Conservation (phyloP, 2,329 filamentous ascomycete species). For the Penicillium aurantiogriseum region DNA sequence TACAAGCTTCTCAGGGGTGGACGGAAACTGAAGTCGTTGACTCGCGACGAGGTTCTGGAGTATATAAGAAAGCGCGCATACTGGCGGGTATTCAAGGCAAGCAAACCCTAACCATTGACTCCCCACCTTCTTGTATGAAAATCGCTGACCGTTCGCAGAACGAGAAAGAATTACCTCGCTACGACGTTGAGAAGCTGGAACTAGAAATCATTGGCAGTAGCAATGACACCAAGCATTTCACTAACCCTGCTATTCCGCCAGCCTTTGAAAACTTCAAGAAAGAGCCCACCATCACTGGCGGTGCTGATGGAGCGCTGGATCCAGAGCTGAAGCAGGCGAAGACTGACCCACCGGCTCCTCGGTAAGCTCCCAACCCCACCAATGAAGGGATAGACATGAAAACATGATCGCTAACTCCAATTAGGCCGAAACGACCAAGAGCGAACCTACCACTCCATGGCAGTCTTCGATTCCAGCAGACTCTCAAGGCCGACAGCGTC, state of each 20-base stretch:
- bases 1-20: conserved; percentile 6
- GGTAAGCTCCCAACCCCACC: not conserved
- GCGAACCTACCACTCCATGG: conserved; percentile 5
- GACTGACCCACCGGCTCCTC: not conserved
- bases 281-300: conserved; percentile 11
- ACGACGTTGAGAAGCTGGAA: conserved; percentile 12
- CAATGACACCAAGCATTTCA: conserved; percentile 11
- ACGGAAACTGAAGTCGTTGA: conserved; percentile 6
- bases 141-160: not conserved
- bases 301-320: conserved; percentile 11
- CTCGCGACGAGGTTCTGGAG: conserved; percentile 5
- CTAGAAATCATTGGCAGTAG: conserved; percentile 13
- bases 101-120: not conserved
- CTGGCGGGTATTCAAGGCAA: conserved; percentile 10
- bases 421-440: conserved; percentile 6
- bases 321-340: conserved; percentile 10
- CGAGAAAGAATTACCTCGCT: conserved; percentile 8
- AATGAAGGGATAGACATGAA: not conserved
- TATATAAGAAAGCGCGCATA: conserved; percentile 6
- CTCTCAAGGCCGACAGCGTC: conserved; percentile 8
- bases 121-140: too few species aligned
- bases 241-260: conserved; percentile 2
- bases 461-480: conserved; percentile 1
- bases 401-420: not conserved
- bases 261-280: conserved; percentile 10